Base-by-base conservation (phyloP, 2,329 filamentous ascomycete genomes). In the Neofusicoccum sp. region DNA sequence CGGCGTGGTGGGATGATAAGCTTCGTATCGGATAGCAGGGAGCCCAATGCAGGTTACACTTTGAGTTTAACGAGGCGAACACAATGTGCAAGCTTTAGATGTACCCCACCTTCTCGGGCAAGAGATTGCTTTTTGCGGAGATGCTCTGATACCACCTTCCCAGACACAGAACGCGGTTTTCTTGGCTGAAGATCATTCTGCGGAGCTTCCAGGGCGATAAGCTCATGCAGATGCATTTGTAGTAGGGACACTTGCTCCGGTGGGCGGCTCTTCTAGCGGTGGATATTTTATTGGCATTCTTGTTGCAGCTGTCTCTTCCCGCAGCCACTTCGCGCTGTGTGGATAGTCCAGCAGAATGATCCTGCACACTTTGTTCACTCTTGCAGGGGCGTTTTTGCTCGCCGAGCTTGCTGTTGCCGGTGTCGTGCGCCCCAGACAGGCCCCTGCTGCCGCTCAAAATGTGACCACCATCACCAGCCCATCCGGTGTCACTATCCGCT, bases 381-480 rank as follows among this genome's bases (percentile, higher is more conserved):
- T 57, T 1, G 12, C 12, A 1, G 5, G 2, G 20, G 9, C 51
- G 4, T 14, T 30, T 6, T 26, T 31, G 11, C 3, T 34, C 7
- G 6, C 20, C 30, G n/a, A n/a, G n/a, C n/a, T n/a, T n/a, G 40
- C 16, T 8, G 40, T 30, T 1, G 36, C 40, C 2, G 30, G 14
- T 16, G 6, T 26, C 1, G 14, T 45, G 6, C 7, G 6, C 51
- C 54, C 41, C 16, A 34, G 54, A 2, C 54, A 58, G 14, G 54
- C 31, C 5, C 54, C 71, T 9, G 69, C 75, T 44, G 70, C 75
- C 11, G 26, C 51, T 8, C 72, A 67, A 2, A 76, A 68, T 36
- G 73, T 79, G 34, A 79, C 70, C 61, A 77, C 74, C 5, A 73
- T 80, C 58, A 71, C 61, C 28, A 71, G 73, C 1, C 77, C 77